Evolutionary conservation across 768 basidiomycete genomes (phyloP), one percentile per base, ranked within the genome.

Genomic region (Tulasnella sp.): DNA sequence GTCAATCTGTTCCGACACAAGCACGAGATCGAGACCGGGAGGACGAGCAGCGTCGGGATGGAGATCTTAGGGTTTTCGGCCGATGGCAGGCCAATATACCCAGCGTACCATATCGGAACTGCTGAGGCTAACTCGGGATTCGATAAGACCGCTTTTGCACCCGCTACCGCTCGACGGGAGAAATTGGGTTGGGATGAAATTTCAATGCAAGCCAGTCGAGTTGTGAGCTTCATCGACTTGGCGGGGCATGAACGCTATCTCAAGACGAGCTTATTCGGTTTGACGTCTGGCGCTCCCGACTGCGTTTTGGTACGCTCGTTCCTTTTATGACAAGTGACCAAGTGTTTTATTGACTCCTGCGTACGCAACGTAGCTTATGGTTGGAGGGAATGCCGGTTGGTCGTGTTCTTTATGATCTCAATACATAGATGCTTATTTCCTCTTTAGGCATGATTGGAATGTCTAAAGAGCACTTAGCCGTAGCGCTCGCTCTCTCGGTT

Each of bases 141-240:
- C 65, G 72, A 73, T n/a, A 67, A 41, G 44, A 47, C 40, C 9
- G 68, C 73, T 9, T 72, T 72, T 37, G 72, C 72, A 19, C 65
- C 72, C 9, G 65, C 73, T 14, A 74, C 77, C 3, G 75, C 69
- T 44, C 86, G 92, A 67, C 86, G 89, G 26, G 95, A 98, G 82
- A 95, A 92, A 80, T 83, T 97, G 74, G 89, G 89, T 7, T 99
- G 97, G 97, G 95, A 98, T 75, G 91, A 97, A 77, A 98, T 98
- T 26, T 92, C 94, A 40, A 80, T 88, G 26, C 87, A 90, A 76
- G 89, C 92, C 0, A 89, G 93, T 22, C 98, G 98, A 81, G 93
- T 98, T 16, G 87, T 98, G 63, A 92, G 91, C 29, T 99, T 98
- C 79, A 95, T 92, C 75, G 92, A 98, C 80, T 82, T 99, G 42